Evolutionary conservation across 306 rosid genomes (phyloP).

Genomic region (Malus asiatica): DNA sequence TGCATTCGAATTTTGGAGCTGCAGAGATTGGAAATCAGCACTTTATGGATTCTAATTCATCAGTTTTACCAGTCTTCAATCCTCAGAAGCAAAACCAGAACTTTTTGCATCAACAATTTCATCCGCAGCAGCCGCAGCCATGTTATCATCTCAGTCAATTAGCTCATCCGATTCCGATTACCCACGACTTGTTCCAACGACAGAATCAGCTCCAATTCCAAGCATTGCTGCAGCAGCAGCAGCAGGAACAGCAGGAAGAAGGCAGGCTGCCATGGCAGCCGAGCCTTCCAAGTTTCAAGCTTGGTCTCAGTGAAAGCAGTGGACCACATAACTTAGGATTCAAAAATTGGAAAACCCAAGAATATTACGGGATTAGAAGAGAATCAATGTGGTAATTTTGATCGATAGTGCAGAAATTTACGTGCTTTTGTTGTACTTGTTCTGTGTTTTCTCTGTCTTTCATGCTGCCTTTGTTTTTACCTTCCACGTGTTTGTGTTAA

Average conservation of each 20-base stretch:
- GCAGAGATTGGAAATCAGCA: background rate
- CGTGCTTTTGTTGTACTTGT: background rate
- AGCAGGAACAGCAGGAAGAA: background rate
- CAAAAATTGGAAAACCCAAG: constrained; percentile 15
- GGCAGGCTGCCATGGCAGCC: background rate
- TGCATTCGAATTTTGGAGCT: constrained; percentile 13
- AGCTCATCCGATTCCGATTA: constrained; percentile 1
- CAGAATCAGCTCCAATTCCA: constrained; percentile 1
- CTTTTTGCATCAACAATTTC: background rate
- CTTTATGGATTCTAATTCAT: constrained; percentile 2
- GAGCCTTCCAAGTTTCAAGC: constrained; percentile 18
- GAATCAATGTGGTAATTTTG: constrained; percentile 18
- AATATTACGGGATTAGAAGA: background rate
- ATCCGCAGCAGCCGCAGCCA: background rate
- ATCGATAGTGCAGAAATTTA: background rate
- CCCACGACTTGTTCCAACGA: constrained; percentile 8
- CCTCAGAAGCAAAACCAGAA: constrained; percentile 11
- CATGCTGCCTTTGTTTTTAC: background rate
- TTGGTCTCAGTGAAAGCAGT: constrained; percentile 15
- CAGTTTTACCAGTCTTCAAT: constrained; percentile 4
- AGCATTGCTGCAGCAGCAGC: constrained; percentile 2
- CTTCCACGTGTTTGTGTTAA: background rate
- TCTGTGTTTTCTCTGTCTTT: background rate
- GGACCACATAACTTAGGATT: background rate
- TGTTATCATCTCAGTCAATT: background rate